Evolutionary conservation across 805 yeast genomes (phyloP), one percentile per base, ranked within the genome.

Genomic region (Debaryomyces tyrocola): DNA sequence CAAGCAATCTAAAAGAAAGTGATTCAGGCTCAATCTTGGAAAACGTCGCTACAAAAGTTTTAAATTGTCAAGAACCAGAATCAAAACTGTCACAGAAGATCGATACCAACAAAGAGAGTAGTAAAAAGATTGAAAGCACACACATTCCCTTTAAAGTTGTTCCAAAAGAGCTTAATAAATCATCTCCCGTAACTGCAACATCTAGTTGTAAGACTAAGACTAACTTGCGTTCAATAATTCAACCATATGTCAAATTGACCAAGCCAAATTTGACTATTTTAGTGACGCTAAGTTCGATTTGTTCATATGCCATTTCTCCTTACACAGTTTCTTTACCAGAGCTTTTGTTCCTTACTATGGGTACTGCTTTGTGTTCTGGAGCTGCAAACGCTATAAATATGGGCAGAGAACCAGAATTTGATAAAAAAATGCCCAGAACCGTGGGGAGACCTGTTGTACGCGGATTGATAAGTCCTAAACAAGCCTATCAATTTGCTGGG

Each of bases 311-410:
- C 0, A 70, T 94, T 27, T 88, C 96, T 0, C 98, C 99, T 1
- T 77, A 78, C 53, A 81, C 91, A 9, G 89, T 90, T 0, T 81
- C 94, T 0, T 64, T 92, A 3, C 70, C 80, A 6, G 84, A 88
- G 51, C 75, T 94, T 41, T 57, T 87, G 28, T 82, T 83, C 54
- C 72, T 94, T 28, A 88, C 97, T 0, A 65, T 77, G 0, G 99
- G 99, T 12, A 94, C 97, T 0, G 80, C 92, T 1, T 68, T 94
- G 29, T 81, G 94, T 53, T 90, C 97, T 0, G 95, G 96, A 9
- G 84, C 97, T 2, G 99, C 99, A 2, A 94, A 94, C 67, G 96
- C 98, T 3, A 90, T 94, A 40, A 94, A 94, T 61, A 92, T 91
- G 96, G 98, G 90, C 1, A 75, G 99, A 55, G 99, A 94, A 66